Evolutionary conservation across 805 yeast species (phyloP).

Genomic region (Saccharomycopsis babjevae): DNA sequence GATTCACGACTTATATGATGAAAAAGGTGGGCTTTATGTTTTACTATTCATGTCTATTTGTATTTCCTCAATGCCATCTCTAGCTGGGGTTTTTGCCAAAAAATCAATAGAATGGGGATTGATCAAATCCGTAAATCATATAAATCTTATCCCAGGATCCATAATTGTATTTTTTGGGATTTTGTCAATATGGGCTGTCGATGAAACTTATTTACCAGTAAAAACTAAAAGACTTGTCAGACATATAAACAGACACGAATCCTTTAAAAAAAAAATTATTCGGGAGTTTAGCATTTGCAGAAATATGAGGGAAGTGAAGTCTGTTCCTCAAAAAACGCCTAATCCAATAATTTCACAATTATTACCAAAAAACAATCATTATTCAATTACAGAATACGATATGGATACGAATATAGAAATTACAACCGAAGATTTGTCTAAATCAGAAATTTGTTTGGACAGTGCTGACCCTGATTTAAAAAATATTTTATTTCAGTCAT

Average conservation of each 20-base stretch:
- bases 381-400: neutral
- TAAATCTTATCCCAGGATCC: constrained; percentile 13
- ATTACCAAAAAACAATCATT: neutral
- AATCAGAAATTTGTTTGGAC: neutral
- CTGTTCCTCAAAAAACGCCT: neutral
- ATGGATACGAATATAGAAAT: neutral
- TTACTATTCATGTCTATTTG: constrained; percentile 5
- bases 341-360: neutral
- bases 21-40: constrained; percentile 6
- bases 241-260: constrained; percentile 3
- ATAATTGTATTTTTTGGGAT: constrained; percentile 6
- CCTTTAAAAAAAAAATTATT: constrained; percentile 1
- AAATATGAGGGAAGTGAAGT: neutral
- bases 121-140: neutral
- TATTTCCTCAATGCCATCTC: constrained; percentile 9
- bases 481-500: neutral
- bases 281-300: neutral
- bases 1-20: constrained; percentile 9
- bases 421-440: neutral
- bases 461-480: neutral
- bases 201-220: constrained; percentile 14
- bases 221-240: constrained; percentile 6
- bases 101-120: neutral
- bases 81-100: constrained; percentile 9
- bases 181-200: constrained; percentile 4